Evolutionary conservation across 106 monocot species (phyloP).

Genomic region (Dendrobium nobile): DNA sequence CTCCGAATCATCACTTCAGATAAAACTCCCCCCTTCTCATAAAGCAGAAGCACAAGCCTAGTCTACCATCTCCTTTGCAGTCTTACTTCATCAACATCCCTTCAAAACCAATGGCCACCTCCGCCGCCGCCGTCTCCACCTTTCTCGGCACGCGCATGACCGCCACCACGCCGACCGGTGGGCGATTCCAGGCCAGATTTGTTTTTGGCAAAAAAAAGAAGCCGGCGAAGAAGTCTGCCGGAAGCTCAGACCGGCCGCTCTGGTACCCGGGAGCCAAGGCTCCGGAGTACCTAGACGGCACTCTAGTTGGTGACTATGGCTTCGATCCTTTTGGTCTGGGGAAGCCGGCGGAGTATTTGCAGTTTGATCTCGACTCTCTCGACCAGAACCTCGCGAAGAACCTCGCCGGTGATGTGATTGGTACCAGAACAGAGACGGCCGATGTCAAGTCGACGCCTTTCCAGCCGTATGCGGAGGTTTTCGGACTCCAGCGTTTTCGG

Average conservation of each 20-base stretch:
- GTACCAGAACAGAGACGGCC: slow-evolving; percentile 59
- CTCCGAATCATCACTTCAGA: neutral
- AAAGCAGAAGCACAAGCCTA: neutral
- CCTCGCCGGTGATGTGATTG: slow-evolving; percentile 58
- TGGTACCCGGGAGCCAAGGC: slow-evolving; percentile 88
- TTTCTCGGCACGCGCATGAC: slow-evolving; percentile 40
- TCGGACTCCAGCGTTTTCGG: slow-evolving; percentile 88
- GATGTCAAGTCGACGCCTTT: slow-evolving; percentile 91
- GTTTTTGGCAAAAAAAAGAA: slow-evolving; percentile 58
- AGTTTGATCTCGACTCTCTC: slow-evolving; percentile 81
- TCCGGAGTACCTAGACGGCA: slow-evolving; percentile 81
- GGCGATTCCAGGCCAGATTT: slow-evolving; percentile 62
- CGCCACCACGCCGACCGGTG: neutral
- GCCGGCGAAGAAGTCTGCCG: slow-evolving; percentile 37
- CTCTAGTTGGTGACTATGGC: slow-evolving; percentile 82
- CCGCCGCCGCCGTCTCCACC: slow-evolving; percentile 35
- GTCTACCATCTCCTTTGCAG: neutral
- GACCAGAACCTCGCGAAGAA: slow-evolving; percentile 98
- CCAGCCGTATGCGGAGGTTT: slow-evolving; percentile 91
- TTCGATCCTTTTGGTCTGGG: slow-evolving; percentile 95
- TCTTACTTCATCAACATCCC: neutral
- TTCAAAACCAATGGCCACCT: slow-evolving; percentile 24
- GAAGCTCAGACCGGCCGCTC: slow-evolving; percentile 58
- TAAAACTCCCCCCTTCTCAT: neutral
- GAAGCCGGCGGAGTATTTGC: slow-evolving; percentile 94